Conservation (phyloP, 352 stramenopile genomes). For the Globisporangium polare region DNA sequence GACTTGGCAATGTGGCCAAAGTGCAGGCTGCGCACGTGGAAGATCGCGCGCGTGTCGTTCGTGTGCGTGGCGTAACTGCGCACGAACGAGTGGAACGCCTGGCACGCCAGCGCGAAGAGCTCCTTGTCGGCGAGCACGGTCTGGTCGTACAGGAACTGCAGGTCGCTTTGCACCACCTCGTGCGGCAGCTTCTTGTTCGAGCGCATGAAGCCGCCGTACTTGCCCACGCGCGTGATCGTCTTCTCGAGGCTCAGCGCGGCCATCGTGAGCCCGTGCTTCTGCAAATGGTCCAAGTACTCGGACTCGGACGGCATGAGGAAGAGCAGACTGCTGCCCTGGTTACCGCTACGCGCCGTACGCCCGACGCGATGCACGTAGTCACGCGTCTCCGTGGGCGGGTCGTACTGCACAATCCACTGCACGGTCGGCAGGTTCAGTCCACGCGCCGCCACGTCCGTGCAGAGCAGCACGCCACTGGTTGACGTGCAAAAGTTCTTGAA, state of each 20-base stretch:
- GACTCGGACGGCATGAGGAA: slow-evolving; percentile 97
- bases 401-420: slow-evolving; percentile 97
- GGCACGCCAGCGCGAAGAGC: slow-evolving; percentile 80
- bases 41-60: slow-evolving; percentile 88
- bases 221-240: slow-evolving; percentile 61
- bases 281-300: slow-evolving; percentile 92
- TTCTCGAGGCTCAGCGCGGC: slow-evolving; percentile 87
- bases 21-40: slow-evolving; percentile 91
- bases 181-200: slow-evolving; percentile 80
- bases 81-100: slow-evolving; percentile 92
- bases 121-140: slow-evolving; percentile 76
- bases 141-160: slow-evolving; percentile 84
- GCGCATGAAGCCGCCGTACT: slow-evolving; percentile 51
- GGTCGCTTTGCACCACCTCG: slow-evolving; percentile 73
- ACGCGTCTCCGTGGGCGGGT: slow-evolving; percentile 97
- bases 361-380: slow-evolving; percentile 99
- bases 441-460: slow-evolving; percentile 97
- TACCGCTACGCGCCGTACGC: slow-evolving; percentile 97
- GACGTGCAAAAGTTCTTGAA: slow-evolving; percentile 93
- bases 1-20: slow-evolving; percentile 93
- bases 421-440: slow-evolving; percentile 98
- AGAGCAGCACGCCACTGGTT: slow-evolving; percentile 92
- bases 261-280: slow-evolving; percentile 73
- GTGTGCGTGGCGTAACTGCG: slow-evolving; percentile 92
- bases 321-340: slow-evolving; percentile 94